phyloP scores from a whole-genome alignment of 768 basidiomycete species.

The Crassisporium funariophilum region DNA sequence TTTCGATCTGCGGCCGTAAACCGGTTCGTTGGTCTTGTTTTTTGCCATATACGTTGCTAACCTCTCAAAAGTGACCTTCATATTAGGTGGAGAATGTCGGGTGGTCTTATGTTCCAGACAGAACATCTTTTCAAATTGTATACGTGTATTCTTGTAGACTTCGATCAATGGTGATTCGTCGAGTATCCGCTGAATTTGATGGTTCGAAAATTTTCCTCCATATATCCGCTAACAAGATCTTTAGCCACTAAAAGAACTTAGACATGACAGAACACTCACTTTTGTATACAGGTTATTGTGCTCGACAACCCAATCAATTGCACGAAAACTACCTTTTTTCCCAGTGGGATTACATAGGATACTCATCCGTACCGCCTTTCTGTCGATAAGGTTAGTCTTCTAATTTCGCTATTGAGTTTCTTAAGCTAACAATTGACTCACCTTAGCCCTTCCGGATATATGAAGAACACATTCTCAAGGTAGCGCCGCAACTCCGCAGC shows the following conservation, averaged over 20 bases:
- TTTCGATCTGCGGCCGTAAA: neutral
- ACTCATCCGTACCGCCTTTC: constrained; percentile 26
- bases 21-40: neutral
- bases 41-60: neutral
- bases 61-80: constrained; percentile 24
- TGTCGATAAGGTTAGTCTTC: neutral
- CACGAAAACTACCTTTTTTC: constrained; percentile 27
- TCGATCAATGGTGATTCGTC: constrained; percentile 36
- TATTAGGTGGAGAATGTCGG: constrained; percentile 28
- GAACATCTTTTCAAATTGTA: constrained; percentile 7
- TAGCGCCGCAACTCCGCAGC: constrained; percentile 29
- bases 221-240: constrained; percentile 28
- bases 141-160: constrained; percentile 29
- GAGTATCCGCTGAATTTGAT: constrained; percentile 31
- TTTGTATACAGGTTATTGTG: constrained; percentile 45
- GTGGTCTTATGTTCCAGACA: constrained; percentile 25
- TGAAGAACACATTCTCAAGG: constrained; percentile 24
- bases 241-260: neutral
- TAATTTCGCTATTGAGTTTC: too few species aligned
- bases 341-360: constrained; percentile 41
- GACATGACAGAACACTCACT: constrained; percentile 19
- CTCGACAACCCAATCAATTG: constrained; percentile 43
- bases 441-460: constrained; percentile 23
- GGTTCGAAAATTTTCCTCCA: constrained; percentile 36
- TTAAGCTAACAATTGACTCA: too few species aligned